Evolutionary conservation across 2,329 filamentous ascomycete species (phyloP).

Genomic region (Lachnellula arida): DNA sequence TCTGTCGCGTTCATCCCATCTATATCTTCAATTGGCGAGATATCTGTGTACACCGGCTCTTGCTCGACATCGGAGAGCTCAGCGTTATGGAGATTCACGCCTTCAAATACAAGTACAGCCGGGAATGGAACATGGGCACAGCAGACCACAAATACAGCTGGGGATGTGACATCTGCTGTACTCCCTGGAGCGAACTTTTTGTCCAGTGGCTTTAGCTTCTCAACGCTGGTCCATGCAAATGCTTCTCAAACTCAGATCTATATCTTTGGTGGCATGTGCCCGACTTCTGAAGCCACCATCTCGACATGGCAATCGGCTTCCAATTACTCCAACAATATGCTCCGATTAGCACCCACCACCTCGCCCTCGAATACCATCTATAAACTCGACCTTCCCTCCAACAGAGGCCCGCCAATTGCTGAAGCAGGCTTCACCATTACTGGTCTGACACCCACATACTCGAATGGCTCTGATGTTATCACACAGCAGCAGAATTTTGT

Average conservation of each 20-base stretch:
- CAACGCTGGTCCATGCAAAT: slow-evolving; percentile 25
- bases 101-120: slow-evolving; percentile 36
- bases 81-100: slow-evolving; percentile 64
- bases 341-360: slow-evolving; percentile 54
- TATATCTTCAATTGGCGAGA: slow-evolving; percentile 61
- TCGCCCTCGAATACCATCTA: slow-evolving; percentile 35
- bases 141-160: slow-evolving; percentile 34
- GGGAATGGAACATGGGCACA: slow-evolving; percentile 54
- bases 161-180: slow-evolving; percentile 31
- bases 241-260: slow-evolving; percentile 32
- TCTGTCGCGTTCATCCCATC: slow-evolving; percentile 62
- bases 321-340: slow-evolving; percentile 77
- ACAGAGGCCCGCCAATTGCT: slow-evolving; percentile 59
- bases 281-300: slow-evolving; percentile 41
- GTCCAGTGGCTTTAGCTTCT: slow-evolving; percentile 39
- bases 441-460: slow-evolving; percentile 62
- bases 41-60: slow-evolving; percentile 70
- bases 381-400: slow-evolving; percentile 41
- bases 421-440: slow-evolving; percentile 88
- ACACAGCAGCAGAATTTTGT: slow-evolving; percentile 76
- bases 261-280: slow-evolving; percentile 86
- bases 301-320: slow-evolving; percentile 61
- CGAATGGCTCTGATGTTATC: slow-evolving; percentile 59
- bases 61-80: slow-evolving; percentile 54
- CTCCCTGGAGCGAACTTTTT: slow-evolving; percentile 51